Evolutionary conservation across 2,329 filamentous ascomycete species (phyloP).

Genomic region (Penicillium sp.): DNA sequence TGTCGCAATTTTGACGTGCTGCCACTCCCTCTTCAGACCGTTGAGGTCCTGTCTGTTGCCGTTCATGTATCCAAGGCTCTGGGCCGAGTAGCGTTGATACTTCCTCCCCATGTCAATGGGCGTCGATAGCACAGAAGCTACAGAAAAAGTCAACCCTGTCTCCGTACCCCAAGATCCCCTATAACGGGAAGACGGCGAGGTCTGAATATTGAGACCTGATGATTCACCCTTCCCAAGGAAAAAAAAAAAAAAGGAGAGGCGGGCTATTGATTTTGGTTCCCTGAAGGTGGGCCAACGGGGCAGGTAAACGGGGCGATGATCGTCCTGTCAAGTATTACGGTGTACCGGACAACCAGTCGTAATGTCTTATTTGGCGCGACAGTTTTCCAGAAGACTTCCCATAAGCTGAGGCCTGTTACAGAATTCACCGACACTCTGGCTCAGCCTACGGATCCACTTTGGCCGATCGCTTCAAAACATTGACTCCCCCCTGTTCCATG

Average conservation of each 20-base stretch:
- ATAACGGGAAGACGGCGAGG: background rate
- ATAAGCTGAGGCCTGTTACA: slow-evolving; percentile 23
- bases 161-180: background rate
- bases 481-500: background rate
- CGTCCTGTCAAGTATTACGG: slow-evolving; percentile 12
- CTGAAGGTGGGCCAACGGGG: slow-evolving; percentile 1
- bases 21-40: slow-evolving; percentile 3
- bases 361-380: slow-evolving; percentile 5
- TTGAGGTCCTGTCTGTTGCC: slow-evolving; percentile 7
- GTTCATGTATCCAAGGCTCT: slow-evolving; percentile 9
- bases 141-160: background rate
- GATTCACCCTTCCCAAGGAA: background rate
- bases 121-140: background rate
- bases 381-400: slow-evolving; percentile 16
- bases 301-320: slow-evolving; percentile 9
- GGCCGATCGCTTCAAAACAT: slow-evolving; percentile 14
- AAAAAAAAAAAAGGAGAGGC: background rate
- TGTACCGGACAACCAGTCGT: background rate
- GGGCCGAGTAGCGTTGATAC: slow-evolving; percentile 14
- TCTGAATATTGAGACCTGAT: background rate
- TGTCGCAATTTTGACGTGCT: background rate
- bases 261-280: slow-evolving; percentile 8
- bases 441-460: slow-evolving; percentile 15
- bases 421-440: slow-evolving; percentile 26
- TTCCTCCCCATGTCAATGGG: slow-evolving; percentile 2